Evolutionary conservation across 331 rosid species (phyloP).

Genomic region (Cydonia oblonga): DNA sequence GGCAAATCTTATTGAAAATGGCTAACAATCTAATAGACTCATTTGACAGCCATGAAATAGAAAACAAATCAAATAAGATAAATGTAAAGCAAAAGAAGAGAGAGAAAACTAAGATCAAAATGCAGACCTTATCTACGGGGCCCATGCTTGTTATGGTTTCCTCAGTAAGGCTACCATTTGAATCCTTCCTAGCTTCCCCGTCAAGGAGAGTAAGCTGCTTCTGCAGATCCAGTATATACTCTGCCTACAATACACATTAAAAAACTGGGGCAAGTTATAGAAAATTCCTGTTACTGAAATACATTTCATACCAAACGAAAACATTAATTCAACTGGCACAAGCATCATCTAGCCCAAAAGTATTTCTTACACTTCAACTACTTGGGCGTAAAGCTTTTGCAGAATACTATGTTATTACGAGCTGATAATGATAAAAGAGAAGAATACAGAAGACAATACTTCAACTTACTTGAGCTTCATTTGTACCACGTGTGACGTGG

Average conservation of each 20-base stretch:
- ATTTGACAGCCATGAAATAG: neutral
- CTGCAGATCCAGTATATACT: slow-evolving; percentile 78
- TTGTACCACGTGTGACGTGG: slow-evolving; percentile 84
- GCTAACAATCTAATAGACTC: neutral
- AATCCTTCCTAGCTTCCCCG: slow-evolving; percentile 70
- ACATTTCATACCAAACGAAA: neutral
- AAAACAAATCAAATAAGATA: neutral
- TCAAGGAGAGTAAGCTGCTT: slow-evolving; percentile 83
- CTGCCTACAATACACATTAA: slow-evolving; percentile 54
- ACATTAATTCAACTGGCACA: neutral
- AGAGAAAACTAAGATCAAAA: slow-evolving; percentile 13
- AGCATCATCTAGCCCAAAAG: neutral
- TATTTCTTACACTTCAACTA: too few species aligned
- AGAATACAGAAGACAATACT: neutral
- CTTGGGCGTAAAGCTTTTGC: neutral
- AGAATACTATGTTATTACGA: neutral
- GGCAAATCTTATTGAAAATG: neutral
- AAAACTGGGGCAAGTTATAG: neutral
- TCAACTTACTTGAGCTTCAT: slow-evolving; percentile 57
- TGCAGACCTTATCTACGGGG: slow-evolving; percentile 69
- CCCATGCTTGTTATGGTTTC: slow-evolving; percentile 69
- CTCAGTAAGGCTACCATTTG: slow-evolving; percentile 58
- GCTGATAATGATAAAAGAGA: neutral
- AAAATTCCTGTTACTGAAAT: neutral
- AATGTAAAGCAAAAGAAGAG: neutral